Base-by-base conservation (phyloP, 2,329 filamentous ascomycete species). In the Arthrobotrys iridis region DNA sequence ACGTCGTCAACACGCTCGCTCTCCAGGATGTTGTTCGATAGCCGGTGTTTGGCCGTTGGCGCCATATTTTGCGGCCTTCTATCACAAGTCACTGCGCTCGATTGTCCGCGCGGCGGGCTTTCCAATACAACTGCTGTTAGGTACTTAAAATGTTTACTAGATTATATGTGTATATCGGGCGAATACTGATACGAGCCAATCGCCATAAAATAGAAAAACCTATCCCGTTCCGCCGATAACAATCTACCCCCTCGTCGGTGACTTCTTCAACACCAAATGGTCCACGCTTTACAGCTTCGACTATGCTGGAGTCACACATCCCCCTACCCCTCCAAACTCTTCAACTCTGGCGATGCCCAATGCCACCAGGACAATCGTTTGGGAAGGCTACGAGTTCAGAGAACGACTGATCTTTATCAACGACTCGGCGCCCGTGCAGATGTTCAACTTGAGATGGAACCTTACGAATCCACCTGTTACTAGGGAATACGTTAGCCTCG, bases 241-340 rank as follows among this genome's bases (percentile, higher is more conserved):
- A 11, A 74, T 74, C 24, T 74, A 67, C 40, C 70, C 70, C 11
- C 43, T 74, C 55, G 70, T 74, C 52, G 70, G 70, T 37, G 55
- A 74, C 62, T 74, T 74, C 28, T 74, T 74, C 70, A 67, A 74
- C 24, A 67, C 62, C 43, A 67, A 66, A 43, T 74, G 70, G 70
- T 74, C 70, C 18, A 74, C 62, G 7, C 48, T 74, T 20, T 62
- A 45, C 52, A 67, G 62, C 35, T 74, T 74, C 62, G 50, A 67
- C 62, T 74, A 74, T 20, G 7, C 1, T 1, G 70, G 70, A 8
- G n/a, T 55, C n/a, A 74, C 62, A 1, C 70, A 74, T 13, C 70
- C 70, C 7, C 45, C 70, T 1, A 60, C 35, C 4, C 52, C 62
- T 26, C 22, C 52, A 10, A 67, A 74, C 26, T 60, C 52, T 30